phyloP scores from a whole-genome alignment of 169 alveolate species.

The Theileria sp. region DNA sequence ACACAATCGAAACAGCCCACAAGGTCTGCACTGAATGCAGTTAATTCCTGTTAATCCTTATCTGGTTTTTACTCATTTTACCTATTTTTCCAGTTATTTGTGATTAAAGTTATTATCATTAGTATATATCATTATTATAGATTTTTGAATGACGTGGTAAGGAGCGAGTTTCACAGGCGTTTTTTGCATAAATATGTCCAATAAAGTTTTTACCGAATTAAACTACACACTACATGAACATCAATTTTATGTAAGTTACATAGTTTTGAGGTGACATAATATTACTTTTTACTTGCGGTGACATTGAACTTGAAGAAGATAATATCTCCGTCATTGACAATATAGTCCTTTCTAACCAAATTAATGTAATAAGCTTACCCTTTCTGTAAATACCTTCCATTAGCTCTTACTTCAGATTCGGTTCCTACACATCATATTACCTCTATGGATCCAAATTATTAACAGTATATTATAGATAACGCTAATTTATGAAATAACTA shows the following conservation, averaged over 20 bases:
- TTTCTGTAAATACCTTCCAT: slow-evolving; percentile 88
- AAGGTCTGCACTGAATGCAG: background rate
- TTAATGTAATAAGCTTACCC: slow-evolving; percentile 69
- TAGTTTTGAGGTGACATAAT: background rate
- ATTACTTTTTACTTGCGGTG: slow-evolving; percentile 76
- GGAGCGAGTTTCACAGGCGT: slow-evolving; percentile 91
- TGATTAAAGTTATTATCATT: background rate
- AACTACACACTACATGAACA: background rate
- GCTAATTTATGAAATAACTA: too few relatives aligned
- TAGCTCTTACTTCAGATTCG: slow-evolving; percentile 89
- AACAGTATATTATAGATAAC: background rate
- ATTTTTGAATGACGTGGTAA: slow-evolving; percentile 89
- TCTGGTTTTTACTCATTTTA: background rate
- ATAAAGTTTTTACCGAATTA: slow-evolving; percentile 5
- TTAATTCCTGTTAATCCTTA: slow-evolving; percentile 9
- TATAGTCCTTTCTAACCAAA: slow-evolving; percentile 85
- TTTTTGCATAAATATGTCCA: slow-evolving; percentile 85
- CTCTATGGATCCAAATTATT: background rate
- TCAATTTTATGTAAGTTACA: background rate
- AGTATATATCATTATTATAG: background rate
- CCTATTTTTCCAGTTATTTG: background rate
- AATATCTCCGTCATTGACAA: slow-evolving; percentile 96
- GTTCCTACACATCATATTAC: slow-evolving; percentile 40
- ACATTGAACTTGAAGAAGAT: slow-evolving; percentile 97
- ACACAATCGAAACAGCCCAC: slow-evolving; percentile 28